Percentiles rank a stretch among this genome's conserved stretches.
These are phyloP conservation scores for Scheffersomyces parashehatae DNA, from an alignment of 1,139 yeast species.

Conservation along the genomic window DNA sequence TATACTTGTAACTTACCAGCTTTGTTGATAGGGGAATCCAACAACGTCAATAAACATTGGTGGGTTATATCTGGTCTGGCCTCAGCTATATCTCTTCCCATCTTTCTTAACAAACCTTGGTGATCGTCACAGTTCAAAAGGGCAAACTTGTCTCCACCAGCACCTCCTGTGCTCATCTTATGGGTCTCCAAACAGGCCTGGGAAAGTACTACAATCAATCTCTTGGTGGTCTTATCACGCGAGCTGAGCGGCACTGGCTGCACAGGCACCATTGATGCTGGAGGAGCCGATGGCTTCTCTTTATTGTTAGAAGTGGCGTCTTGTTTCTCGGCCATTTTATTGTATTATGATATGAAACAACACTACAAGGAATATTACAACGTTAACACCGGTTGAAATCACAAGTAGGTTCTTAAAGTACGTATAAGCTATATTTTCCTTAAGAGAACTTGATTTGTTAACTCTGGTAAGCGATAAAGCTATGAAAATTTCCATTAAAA, in stretches of 20 bases:
- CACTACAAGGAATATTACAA: no score
- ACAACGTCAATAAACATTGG: constrained; percentile 85
- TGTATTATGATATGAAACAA: constrained; percentile 6
- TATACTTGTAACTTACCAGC: constrained; percentile 96
- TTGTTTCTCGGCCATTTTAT: constrained; percentile 30
- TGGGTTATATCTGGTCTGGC: constrained; percentile 98
- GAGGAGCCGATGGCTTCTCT: constrained; percentile 43
- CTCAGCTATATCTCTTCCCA: constrained; percentile 97
- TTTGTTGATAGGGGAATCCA: constrained; percentile 95
- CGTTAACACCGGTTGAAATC: no score
- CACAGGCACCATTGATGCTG: constrained; percentile 77
- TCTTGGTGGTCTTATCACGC: constrained; percentile 77
- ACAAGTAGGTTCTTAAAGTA: no score
- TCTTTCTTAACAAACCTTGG: constrained; percentile 89
- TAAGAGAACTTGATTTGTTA: no score
- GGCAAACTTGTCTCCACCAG: constrained; percentile 91
- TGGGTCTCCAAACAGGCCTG: constrained; percentile 96
- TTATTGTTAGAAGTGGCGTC: constrained; percentile 17
- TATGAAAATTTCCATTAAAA: no score
- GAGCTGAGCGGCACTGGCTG: constrained; percentile 82
- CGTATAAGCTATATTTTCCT: no score
- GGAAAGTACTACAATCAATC: constrained; percentile 88
- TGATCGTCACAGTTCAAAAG: constrained; percentile 96
- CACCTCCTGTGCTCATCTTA: constrained; percentile 70
- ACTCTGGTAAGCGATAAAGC: no score